Evolutionary conservation across 768 basidiomycete genomes (phyloP).

Genomic region (Phallus indusiatus): DNA sequence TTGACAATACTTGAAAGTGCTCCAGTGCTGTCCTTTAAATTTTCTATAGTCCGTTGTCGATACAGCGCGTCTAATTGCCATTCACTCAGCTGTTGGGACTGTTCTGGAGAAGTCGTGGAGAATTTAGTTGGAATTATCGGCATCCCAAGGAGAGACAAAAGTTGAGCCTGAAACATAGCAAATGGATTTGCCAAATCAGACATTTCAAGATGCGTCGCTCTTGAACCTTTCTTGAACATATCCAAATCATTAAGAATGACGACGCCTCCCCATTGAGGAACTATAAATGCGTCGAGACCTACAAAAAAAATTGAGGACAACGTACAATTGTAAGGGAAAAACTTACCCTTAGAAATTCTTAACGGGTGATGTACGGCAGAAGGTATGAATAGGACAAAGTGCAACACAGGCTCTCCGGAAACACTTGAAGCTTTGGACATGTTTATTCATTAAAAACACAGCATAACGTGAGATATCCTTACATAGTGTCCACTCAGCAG

Average conservation of each 20-base stretch:
- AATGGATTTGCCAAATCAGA: constrained; percentile 45
- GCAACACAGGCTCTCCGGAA: constrained; percentile 88
- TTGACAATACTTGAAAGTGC: constrained; percentile 76
- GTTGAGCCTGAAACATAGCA: constrained; percentile 56
- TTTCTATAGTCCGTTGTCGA: constrained; percentile 61
- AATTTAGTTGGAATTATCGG: constrained; percentile 48
- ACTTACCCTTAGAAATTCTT: constrained; percentile 47
- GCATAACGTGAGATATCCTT: constrained; percentile 13
- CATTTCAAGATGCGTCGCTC: constrained; percentile 28
- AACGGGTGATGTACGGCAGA: constrained; percentile 60
- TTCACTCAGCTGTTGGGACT: constrained; percentile 32
- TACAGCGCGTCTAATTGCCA: constrained; percentile 82
- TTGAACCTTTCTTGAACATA: background rate
- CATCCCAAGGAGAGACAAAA: constrained; percentile 75
- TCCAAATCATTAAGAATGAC: constrained; percentile 56
- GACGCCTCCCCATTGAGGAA: constrained; percentile 93
- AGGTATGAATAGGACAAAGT: constrained; percentile 87
- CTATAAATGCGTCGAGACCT: constrained; percentile 44
- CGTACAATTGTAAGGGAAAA: background rate
- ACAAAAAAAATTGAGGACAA: background rate
- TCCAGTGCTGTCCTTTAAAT: constrained; percentile 54
- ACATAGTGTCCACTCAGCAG: constrained; percentile 95
- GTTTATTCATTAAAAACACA: background rate
- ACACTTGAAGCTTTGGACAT: constrained; percentile 67
- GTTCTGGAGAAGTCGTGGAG: constrained; percentile 5